These are phyloP conservation scores for Setaria italica DNA, from an alignment of 202 grass and related monocot species.

Conservation along the genomic window DNA sequence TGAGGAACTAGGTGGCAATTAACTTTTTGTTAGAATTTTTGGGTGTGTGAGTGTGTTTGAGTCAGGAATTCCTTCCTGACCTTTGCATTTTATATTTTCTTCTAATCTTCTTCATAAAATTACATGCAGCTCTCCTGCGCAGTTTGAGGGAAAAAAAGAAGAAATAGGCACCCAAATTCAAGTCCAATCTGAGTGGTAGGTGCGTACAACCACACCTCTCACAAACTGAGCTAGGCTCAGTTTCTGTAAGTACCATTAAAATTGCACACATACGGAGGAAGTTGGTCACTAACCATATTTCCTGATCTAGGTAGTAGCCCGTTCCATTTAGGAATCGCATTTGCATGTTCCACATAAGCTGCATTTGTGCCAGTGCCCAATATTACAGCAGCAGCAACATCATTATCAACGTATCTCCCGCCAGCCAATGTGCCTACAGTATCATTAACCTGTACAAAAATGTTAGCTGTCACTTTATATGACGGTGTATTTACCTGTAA, in stretches of 20 bases:
- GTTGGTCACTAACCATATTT: constrained; percentile 70
- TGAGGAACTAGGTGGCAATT: background rate
- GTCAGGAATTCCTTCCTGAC: no score
- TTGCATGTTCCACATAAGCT: constrained; percentile 89
- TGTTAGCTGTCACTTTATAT: constrained; percentile 16
- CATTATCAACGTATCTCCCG: constrained; percentile 81
- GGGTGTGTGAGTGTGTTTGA: no score
- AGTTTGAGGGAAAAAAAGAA: background rate
- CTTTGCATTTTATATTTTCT: no score
- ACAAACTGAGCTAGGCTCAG: background rate
- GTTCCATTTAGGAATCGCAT: constrained; percentile 90
- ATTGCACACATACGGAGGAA: constrained; percentile 23
- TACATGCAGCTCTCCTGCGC: no score
- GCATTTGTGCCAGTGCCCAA: constrained; percentile 98
- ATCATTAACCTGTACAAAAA: constrained; percentile 82
- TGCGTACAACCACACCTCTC: background rate
- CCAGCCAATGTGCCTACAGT: constrained; percentile 96
- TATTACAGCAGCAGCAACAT: constrained; percentile 84
- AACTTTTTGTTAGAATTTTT: no score
- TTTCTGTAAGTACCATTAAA: background rate
- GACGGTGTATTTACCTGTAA: background rate
- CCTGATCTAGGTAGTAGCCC: constrained; percentile 79
- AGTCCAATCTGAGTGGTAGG: background rate
- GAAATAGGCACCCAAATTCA: background rate
- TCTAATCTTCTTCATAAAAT: no score